Evolutionary conservation across 768 basidiomycete genomes (phyloP).

Genomic region (Hemileccinum impolitum): DNA sequence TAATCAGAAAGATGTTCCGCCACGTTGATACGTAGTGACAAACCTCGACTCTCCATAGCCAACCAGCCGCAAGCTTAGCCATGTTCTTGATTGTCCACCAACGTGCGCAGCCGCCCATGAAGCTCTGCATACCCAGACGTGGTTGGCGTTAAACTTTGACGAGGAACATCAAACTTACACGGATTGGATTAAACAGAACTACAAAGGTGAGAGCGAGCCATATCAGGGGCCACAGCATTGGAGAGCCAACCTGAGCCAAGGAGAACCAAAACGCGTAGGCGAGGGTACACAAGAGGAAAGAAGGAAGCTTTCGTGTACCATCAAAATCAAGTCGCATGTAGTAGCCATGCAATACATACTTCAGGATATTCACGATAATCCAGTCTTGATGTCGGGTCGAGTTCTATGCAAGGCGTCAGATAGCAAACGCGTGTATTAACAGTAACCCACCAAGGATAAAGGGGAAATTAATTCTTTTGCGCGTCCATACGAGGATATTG

Average conservation of each 20-base stretch:
- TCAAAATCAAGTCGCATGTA: slow-evolving; percentile 1
- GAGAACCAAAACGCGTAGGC: slow-evolving; percentile 85
- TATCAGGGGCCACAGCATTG: slow-evolving; percentile 74
- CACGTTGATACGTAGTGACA: slow-evolving; percentile 1
- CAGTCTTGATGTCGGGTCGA: slow-evolving; percentile 66
- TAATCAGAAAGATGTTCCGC: slow-evolving; percentile 3
- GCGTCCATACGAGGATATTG: slow-evolving; percentile 80
- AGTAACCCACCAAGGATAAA: slow-evolving; percentile 75
- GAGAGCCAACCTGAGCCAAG: slow-evolving; percentile 63
- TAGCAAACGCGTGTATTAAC: neutral
- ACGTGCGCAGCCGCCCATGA: slow-evolving; percentile 37
- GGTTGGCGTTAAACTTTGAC: neutral
- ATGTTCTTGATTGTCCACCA: slow-evolving; percentile 78
- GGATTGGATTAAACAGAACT: slow-evolving; percentile 74
- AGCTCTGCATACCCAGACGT: slow-evolving; percentile 45
- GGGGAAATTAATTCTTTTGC: slow-evolving; percentile 83
- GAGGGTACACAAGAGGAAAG: slow-evolving; percentile 69
- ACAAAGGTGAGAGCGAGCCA: slow-evolving; percentile 68
- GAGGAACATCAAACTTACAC: slow-evolving; percentile 34
- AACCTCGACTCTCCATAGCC: slow-evolving; percentile 73
- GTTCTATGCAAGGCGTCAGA: slow-evolving; percentile 40
- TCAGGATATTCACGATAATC: slow-evolving; percentile 79
- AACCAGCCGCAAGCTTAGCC: slow-evolving; percentile 65
- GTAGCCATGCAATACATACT: slow-evolving; percentile 32
- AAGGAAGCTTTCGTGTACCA: slow-evolving; percentile 55